Evolutionary conservation across 768 basidiomycete genomes (phyloP).

Genomic region (Boletus pseudopeckii): DNA sequence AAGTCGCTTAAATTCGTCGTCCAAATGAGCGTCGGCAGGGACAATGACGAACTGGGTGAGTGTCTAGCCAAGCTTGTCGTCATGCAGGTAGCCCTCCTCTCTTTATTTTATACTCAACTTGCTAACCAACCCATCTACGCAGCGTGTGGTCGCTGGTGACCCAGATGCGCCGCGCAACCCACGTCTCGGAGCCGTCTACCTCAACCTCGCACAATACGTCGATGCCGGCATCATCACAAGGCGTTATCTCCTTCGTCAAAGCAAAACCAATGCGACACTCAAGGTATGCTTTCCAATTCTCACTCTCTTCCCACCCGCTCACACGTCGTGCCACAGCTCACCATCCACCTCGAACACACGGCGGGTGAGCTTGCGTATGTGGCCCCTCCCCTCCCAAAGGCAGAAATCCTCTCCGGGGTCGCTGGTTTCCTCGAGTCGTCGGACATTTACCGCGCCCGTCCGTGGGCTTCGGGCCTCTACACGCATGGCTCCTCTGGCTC

Average conservation of each 20-base stretch:
- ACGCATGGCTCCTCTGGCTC: conserved; percentile 22
- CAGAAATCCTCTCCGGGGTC: conserved; percentile 69
- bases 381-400: conserved; percentile 67
- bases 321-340: conserved; percentile 40
- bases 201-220: conserved; percentile 77
- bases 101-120: neutral
- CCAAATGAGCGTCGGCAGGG: conserved; percentile 58
- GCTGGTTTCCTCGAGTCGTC: conserved; percentile 54
- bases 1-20: conserved; percentile 54
- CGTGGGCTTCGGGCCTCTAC: conserved; percentile 49
- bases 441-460: conserved; percentile 50
- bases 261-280: conserved; percentile 76
- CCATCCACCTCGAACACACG: conserved; percentile 53
- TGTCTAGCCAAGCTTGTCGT: conserved; percentile 64
- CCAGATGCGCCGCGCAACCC: conserved; percentile 54
- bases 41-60: conserved; percentile 45
- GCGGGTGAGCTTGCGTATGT: conserved; percentile 54
- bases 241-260: conserved; percentile 64
- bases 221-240: conserved; percentile 55
- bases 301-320: neutral
- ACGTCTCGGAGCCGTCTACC: conserved; percentile 58
- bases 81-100: conserved; percentile 40
- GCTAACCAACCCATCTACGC: conserved; percentile 10
- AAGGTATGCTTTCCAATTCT: conserved; percentile 42
- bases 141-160: conserved; percentile 59